These are phyloP conservation scores for Coemansia javaensis DNA, from an alignment of 192 early-diverging fungal species.

Conservation along the genomic window DNA sequence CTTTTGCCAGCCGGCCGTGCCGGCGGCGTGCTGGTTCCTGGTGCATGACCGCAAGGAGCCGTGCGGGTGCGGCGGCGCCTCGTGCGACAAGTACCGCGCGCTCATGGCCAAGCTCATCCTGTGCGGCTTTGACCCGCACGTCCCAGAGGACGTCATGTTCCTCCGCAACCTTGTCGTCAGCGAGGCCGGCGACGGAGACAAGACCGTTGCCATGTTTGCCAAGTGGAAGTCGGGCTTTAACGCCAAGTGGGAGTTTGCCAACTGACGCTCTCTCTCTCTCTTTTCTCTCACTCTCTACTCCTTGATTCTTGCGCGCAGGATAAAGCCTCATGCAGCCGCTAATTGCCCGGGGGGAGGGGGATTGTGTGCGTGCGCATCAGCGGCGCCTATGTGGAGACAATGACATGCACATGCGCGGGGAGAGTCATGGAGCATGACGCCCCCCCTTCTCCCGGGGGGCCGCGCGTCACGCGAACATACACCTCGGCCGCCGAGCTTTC, in stretches of 20 bases:
- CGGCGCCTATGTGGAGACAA: too few species aligned
- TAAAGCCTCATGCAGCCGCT: too few species aligned
- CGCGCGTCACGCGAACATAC: too few species aligned
- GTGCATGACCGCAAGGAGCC: slow-evolving; percentile 40
- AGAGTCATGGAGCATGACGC: too few species aligned
- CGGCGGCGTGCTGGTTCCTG: slow-evolving; percentile 39
- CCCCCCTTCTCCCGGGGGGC: too few species aligned
- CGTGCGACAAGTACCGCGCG: slow-evolving; percentile 23
- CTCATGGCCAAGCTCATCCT: slow-evolving; percentile 41
- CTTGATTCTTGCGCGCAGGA: too few species aligned
- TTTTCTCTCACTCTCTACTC: neutral
- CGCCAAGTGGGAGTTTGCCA: slow-evolving; percentile 26
- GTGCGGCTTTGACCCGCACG: slow-evolving; percentile 30
- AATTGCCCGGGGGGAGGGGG: too few species aligned
- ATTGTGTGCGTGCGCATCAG: too few species aligned
- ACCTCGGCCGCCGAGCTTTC: too few species aligned
- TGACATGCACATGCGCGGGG: too few species aligned
- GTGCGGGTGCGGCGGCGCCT: slow-evolving; percentile 33
- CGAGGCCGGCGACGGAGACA: slow-evolving; percentile 31
- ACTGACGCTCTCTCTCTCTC: slow-evolving; percentile 9
- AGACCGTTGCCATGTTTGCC: slow-evolving; percentile 29
- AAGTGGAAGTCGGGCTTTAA: slow-evolving; percentile 43
- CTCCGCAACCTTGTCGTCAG: slow-evolving; percentile 32
- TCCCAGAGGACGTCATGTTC: slow-evolving; percentile 38
- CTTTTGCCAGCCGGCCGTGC: slow-evolving; percentile 10